Percentiles rank a stretch among this genome's conserved stretches.
phyloP scores from a whole-genome alignment of 768 basidiomycete species.

The Mycena indigotica region DNA sequence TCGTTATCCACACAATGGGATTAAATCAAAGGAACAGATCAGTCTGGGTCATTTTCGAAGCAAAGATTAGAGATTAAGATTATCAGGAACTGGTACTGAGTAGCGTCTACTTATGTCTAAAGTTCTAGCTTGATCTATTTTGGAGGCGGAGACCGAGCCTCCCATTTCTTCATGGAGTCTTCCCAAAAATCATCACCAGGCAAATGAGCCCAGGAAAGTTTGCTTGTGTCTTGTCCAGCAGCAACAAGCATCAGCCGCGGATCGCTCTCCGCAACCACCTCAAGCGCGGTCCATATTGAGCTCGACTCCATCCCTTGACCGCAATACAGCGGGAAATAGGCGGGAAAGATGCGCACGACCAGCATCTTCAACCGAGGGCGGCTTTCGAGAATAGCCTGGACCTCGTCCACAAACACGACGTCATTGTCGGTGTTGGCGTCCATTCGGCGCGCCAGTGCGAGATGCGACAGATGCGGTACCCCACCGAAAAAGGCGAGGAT shows the following conservation, averaged over 20 bases:
- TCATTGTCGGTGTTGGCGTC: constrained; percentile 47
- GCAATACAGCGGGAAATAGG: constrained; percentile 13
- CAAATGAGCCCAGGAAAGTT: constrained; percentile 2
- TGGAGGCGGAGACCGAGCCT: background rate
- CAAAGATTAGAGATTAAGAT: too few relatives aligned
- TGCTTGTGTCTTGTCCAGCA: constrained; percentile 13
- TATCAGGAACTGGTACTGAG: too few relatives aligned
- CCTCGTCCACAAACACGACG: constrained; percentile 35
- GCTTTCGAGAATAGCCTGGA: constrained; percentile 31
- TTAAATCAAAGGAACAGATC: too few relatives aligned
- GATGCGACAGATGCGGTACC: constrained; percentile 40
- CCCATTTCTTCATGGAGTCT: background rate
- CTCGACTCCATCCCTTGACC: constrained; percentile 5
- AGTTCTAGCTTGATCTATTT: background rate
- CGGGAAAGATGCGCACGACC: constrained; percentile 29
- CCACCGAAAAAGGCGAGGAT: constrained; percentile 36
- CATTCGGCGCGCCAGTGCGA: constrained; percentile 42
- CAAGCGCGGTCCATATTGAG: constrained; percentile 17
- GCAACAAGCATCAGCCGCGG: constrained; percentile 15
- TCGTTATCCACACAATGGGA: too few relatives aligned
- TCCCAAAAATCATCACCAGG: constrained; percentile 14
- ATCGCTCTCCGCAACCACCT: constrained; percentile 18
- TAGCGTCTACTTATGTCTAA: too few relatives aligned
- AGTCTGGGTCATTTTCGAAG: too few relatives aligned
- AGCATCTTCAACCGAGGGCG: constrained; percentile 34